phyloP scores from a whole-genome alignment of 352 stramenopile genomes.

The Globisporangium rhizosaccharum region DNA sequence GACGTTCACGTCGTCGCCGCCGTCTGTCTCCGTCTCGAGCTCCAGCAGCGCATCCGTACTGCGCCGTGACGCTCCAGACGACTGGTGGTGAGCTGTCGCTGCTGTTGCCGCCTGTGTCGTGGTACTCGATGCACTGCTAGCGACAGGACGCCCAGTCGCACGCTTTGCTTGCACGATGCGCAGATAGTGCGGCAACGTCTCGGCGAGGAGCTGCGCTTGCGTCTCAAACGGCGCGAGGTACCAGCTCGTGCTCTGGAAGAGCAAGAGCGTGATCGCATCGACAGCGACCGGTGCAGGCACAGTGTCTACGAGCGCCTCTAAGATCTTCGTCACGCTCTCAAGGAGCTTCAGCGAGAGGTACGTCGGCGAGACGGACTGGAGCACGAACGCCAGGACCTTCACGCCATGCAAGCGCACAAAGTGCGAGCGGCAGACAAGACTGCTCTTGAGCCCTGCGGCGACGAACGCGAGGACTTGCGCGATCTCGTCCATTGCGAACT shows the following conservation, averaged over 20 bases:
- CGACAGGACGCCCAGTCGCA: not conserved
- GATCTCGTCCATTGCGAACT: slow-evolving; percentile 66
- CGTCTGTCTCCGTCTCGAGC: slow-evolving; percentile 14
- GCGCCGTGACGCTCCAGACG: slow-evolving; percentile 11
- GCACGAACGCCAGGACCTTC: slow-evolving; percentile 70
- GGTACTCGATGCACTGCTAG: not conserved
- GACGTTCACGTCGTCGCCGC: slow-evolving; percentile 35
- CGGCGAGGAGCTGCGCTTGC: slow-evolving; percentile 57
- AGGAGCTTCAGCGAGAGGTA: slow-evolving; percentile 61
- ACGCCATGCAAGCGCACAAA: slow-evolving; percentile 64
- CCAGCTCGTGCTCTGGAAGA: slow-evolving; percentile 79
- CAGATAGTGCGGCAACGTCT: slow-evolving; percentile 58
- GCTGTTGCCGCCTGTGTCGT: not conserved
- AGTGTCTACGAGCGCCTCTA: slow-evolving; percentile 48
- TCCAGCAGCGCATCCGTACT: slow-evolving; percentile 14
- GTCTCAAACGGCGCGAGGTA: slow-evolving; percentile 74
- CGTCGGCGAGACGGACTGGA: slow-evolving; percentile 68
- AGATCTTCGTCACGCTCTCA: slow-evolving; percentile 51
- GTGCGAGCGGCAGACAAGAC: slow-evolving; percentile 60
- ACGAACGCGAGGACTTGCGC: slow-evolving; percentile 61
- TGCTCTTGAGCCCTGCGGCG: slow-evolving; percentile 43
- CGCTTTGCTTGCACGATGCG: slow-evolving; percentile 32
- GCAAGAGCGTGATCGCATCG: slow-evolving; percentile 52
- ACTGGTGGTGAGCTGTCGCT: slow-evolving; percentile 9
- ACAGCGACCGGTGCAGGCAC: slow-evolving; percentile 26